Evolutionary conservation across 306 rosid species (phyloP).

Genomic region (Pyrus betulifolia): DNA sequence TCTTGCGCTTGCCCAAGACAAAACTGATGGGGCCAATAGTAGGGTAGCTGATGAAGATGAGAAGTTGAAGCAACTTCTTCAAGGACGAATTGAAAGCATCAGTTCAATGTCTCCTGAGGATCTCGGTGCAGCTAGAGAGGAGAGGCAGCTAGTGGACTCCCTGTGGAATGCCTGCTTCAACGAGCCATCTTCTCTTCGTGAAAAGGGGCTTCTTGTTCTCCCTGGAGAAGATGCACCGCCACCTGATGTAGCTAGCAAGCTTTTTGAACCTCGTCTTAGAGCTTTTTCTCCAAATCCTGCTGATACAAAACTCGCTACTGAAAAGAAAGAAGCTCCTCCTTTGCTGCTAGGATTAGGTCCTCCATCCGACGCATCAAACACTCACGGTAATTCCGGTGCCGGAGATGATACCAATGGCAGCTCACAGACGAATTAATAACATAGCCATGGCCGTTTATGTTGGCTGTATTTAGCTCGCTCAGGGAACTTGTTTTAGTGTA

Average conservation of each 20-base stretch:
- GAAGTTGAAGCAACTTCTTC: slow-evolving; percentile 65
- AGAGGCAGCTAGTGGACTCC: slow-evolving; percentile 72
- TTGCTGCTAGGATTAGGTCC: slow-evolving; percentile 65
- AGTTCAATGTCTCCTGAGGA: slow-evolving; percentile 69
- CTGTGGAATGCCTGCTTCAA: slow-evolving; percentile 65
- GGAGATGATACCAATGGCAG: slow-evolving; percentile 6
- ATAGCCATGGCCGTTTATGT: background rate
- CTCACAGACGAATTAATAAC: background rate
- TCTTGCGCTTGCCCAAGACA: slow-evolving; percentile 45
- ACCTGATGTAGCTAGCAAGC: slow-evolving; percentile 76
- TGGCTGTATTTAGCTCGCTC: background rate
- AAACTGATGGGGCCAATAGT: slow-evolving; percentile 16
- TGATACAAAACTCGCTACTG: slow-evolving; percentile 24
- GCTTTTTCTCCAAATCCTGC: slow-evolving; percentile 43
- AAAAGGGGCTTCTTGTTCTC: slow-evolving; percentile 76
- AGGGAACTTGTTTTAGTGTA: background rate
- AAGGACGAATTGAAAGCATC: slow-evolving; percentile 55
- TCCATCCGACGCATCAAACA: slow-evolving; percentile 17
- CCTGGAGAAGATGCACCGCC: slow-evolving; percentile 74
- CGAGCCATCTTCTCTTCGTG: slow-evolving; percentile 56
- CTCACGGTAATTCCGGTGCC: slow-evolving; percentile 23
- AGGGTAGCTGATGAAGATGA: slow-evolving; percentile 41
- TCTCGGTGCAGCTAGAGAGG: slow-evolving; percentile 69
- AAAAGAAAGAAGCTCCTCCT: slow-evolving; percentile 48
- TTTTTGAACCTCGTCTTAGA: slow-evolving; percentile 76